Base-by-base conservation (phyloP, 441 rosid species). In the Mallotus repandus region DNA sequence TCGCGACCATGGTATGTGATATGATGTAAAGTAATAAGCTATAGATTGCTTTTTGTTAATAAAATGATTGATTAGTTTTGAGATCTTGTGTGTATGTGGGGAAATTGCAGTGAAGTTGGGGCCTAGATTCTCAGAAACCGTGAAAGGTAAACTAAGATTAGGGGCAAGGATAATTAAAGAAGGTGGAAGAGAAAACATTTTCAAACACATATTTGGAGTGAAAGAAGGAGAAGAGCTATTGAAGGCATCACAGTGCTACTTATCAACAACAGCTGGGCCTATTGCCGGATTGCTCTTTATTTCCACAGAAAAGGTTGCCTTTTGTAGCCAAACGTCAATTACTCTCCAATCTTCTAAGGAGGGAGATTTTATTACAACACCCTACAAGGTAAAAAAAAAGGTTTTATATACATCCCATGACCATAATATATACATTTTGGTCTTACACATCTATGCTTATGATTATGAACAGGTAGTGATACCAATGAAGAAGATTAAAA, bases 201-300 rank as follows among this genome's bases (percentile, higher is more conserved):
- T 85, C 81, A 85, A 70, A 75, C 72, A 78, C 9, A 61, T 72
- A 5, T 85, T 85, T 61, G 84, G 77, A 18, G 68, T 74, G 22
- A 62, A 2, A 7, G 76, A 83, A 77, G 82, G 68, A 22, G 89
- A 85, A 69, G 60, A 80, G 68, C 69, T 85, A 16, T 66, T 83
- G 46, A 85, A 83, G 77, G 89, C 85, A 48, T 85, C 86, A 4
- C 85, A 83, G 49, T 85, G 89, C 79, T 85, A 85, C 48, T 68
- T 83, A 61, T 83, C 86, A 13, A 83, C 86, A 7, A 78, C 86
- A 14, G 67, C 81, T 15, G 83, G 86, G 15, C 86, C 89, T 6
- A 83, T 83, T 66, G 82, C 83, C 0, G 86, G 86, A 1, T 72
- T 83, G 48, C 78, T 85, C 62, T 83, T 81, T 62, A 76, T 81